phyloP scores from a whole-genome alignment of 768 basidiomycete species.

The Neoboletus subvelutipes region DNA sequence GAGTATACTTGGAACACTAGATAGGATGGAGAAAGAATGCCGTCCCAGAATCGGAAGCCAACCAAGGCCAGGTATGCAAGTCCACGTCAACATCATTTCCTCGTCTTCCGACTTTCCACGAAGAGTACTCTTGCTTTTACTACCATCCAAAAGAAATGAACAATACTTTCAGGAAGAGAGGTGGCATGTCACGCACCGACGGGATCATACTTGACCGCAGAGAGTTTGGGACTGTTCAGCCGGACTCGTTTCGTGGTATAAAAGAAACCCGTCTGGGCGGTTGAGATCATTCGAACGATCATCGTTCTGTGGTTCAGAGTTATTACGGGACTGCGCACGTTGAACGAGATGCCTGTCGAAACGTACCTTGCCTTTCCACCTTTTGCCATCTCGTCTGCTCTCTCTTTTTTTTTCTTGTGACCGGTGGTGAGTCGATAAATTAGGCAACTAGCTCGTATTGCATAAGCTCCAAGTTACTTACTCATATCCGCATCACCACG shows the following conservation, averaged over 20 bases:
- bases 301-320: slow-evolving; percentile 54
- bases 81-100: slow-evolving; percentile 41
- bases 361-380: slow-evolving; percentile 61
- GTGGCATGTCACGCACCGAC: slow-evolving; percentile 50
- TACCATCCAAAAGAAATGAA: slow-evolving; percentile 26
- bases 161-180: background rate
- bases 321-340: background rate
- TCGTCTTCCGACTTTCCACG: slow-evolving; percentile 75
- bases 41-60: background rate
- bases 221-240: slow-evolving; percentile 65
- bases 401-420: background rate
- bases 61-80: background rate
- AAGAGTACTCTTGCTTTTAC: slow-evolving; percentile 75
- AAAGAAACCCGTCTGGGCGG: slow-evolving; percentile 89
- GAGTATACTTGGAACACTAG: background rate
- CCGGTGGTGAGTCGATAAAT: slow-evolving; percentile 1
- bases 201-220: slow-evolving; percentile 92
- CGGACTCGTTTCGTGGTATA: slow-evolving; percentile 82
- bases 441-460: slow-evolving; percentile 5
- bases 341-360: background rate
- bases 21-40: background rate
- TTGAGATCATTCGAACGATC: slow-evolving; percentile 85
- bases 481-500: background rate
- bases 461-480: slow-evolving; percentile 3
- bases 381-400: slow-evolving; percentile 45